Evolutionary conservation across 106 monocot genomes (phyloP).

Genomic region (Posidonia australis): DNA sequence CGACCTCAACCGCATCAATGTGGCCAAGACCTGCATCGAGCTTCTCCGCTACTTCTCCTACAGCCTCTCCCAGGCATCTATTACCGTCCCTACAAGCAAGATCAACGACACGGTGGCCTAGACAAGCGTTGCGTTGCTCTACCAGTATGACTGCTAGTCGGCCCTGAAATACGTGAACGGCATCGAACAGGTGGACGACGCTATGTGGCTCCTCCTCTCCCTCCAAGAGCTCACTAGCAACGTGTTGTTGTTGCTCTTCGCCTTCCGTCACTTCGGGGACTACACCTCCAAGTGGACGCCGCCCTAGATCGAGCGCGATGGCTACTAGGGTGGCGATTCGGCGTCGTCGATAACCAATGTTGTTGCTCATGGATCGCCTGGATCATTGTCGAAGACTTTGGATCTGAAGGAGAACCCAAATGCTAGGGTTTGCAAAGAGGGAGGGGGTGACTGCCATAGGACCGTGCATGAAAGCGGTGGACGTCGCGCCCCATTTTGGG

Average conservation of each 20-base stretch:
- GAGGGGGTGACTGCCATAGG: conserved; percentile 13
- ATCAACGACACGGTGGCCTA: conserved; percentile 20
- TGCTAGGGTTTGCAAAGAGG: no score
- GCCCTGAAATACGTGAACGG: no score
- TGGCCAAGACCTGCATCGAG: conserved; percentile 54
- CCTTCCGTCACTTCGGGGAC: conserved; percentile 52
- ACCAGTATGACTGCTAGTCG: conserved; percentile 72
- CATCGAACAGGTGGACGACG: no score
- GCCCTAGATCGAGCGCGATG: conserved; percentile 75
- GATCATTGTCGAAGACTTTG: no score
- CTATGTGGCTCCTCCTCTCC: conserved; percentile 44
- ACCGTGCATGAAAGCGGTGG: conserved; percentile 64
- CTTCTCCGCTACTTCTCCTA: conserved; percentile 30
- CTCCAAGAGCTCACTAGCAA: conserved; percentile 42
- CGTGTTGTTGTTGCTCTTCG: conserved; percentile 46
- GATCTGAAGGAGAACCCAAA: no score
- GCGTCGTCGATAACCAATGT: not conserved
- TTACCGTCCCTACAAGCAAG: not conserved
- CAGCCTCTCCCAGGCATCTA: conserved; percentile 17
- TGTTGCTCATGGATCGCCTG: conserved; percentile 6
- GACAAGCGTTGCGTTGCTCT: conserved; percentile 47
- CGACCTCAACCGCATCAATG: conserved; percentile 49
- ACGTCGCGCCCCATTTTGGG: conserved; percentile 43
- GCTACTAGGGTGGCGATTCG: conserved; percentile 36
- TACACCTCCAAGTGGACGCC: conserved; percentile 45